phyloP scores from a whole-genome alignment of 768 basidiomycete species.

The Pholiota molesta region DNA sequence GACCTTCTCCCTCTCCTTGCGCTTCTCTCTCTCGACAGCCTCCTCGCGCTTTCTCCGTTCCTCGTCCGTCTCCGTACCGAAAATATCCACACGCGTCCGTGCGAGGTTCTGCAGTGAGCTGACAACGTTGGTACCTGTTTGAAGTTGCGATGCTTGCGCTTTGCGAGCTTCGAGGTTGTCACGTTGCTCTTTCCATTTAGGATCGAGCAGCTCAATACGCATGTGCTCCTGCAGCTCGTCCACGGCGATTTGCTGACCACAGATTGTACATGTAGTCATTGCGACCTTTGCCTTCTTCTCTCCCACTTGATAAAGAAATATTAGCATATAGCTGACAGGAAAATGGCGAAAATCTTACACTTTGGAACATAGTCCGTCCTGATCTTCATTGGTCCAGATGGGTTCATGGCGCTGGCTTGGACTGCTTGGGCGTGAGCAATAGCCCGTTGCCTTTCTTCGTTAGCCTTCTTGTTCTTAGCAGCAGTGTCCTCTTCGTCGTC shows the following conservation, averaged over 20 bases:
- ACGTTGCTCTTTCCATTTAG: slow-evolving; percentile 97
- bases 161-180: slow-evolving; percentile 87
- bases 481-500: slow-evolving; percentile 75
- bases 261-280: slow-evolving; percentile 89
- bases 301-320: slow-evolving; percentile 51
- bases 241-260: slow-evolving; percentile 94
- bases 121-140: slow-evolving; percentile 91
- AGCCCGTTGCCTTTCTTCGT: slow-evolving; percentile 71
- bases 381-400: slow-evolving; percentile 88
- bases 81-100: slow-evolving; percentile 95
- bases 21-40: slow-evolving; percentile 77
- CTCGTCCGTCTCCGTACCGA: slow-evolving; percentile 93
- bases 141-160: slow-evolving; percentile 84
- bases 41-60: slow-evolving; percentile 87
- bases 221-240: slow-evolving; percentile 97
- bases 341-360: slow-evolving; percentile 50
- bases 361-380: slow-evolving; percentile 96
- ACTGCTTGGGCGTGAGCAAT: slow-evolving; percentile 79
- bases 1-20: slow-evolving; percentile 91
- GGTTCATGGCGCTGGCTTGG: slow-evolving; percentile 74
- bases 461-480: slow-evolving; percentile 67
- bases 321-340: slow-evolving; percentile 8
- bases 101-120: slow-evolving; percentile 93
- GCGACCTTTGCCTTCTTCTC: slow-evolving; percentile 65
- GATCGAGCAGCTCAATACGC: slow-evolving; percentile 97